phyloP scores from a whole-genome alignment of 225 moss, liverwort and hornwort genomes.

The Marchantia paleacea region DNA sequence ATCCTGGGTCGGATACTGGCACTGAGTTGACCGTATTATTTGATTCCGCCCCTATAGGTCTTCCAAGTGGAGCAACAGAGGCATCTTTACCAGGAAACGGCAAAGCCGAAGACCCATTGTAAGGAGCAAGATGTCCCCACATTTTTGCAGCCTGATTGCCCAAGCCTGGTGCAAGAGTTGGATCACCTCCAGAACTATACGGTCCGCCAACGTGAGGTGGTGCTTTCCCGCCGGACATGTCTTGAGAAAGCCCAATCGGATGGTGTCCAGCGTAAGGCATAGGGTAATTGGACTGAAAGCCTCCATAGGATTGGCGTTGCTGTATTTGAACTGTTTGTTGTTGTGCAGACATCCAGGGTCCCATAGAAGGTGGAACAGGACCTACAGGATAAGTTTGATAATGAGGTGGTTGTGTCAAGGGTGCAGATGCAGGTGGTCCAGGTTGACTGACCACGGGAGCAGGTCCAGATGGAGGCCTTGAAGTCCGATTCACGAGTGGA shows the following conservation, averaged over 20 bases:
- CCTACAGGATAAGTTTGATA: constrained; percentile 32
- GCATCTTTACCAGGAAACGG: constrained; percentile 26
- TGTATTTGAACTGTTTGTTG: constrained; percentile 34
- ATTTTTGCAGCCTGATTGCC: constrained; percentile 38
- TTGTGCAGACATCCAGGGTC: constrained; percentile 39
- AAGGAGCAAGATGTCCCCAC: constrained; percentile 51
- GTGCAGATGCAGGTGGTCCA: constrained; percentile 24
- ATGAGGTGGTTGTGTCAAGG: constrained; percentile 24
- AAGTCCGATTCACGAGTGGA: constrained; percentile 45
- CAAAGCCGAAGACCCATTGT: constrained; percentile 34
- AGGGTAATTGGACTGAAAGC: constrained; percentile 29
- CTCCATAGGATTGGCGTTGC: constrained; percentile 37
- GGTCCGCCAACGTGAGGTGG: constrained; percentile 28
- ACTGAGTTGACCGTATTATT: neutral
- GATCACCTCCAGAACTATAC: constrained; percentile 48
- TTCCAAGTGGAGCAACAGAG: constrained; percentile 31
- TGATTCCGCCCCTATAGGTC: constrained; percentile 11
- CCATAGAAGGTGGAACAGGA: constrained; percentile 24
- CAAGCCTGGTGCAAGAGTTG: constrained; percentile 32
- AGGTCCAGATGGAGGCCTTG: constrained; percentile 47
- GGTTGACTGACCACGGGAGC: constrained; percentile 28
- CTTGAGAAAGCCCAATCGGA: constrained; percentile 25
- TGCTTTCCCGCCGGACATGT: constrained; percentile 34
- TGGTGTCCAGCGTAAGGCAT: constrained; percentile 26
- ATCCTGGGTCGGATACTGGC: constrained; percentile 11